Evolutionary conservation across 768 basidiomycete genomes (phyloP).

Genomic region (Boletus rubropictus): DNA sequence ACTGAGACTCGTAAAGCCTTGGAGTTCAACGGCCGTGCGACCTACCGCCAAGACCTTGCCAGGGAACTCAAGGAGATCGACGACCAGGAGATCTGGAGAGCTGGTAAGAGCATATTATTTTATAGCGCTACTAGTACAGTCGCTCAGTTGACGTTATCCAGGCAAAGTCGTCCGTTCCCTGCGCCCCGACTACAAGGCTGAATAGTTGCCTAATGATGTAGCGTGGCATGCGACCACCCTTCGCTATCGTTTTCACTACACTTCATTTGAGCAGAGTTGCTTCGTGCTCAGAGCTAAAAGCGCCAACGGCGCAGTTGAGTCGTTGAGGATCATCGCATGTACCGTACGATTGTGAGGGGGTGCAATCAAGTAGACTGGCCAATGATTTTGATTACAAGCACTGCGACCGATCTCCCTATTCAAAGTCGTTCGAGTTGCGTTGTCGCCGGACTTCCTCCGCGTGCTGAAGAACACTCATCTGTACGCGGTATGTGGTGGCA

Average conservation of each 20-base stretch:
- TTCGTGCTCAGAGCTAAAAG: slow-evolving; percentile 22
- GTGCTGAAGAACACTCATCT: no score
- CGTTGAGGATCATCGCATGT: slow-evolving; percentile 15
- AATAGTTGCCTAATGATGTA: slow-evolving; percentile 27
- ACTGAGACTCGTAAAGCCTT: slow-evolving; percentile 96
- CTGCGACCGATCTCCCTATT: not conserved
- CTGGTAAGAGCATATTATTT: slow-evolving; percentile 46
- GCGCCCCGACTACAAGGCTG: slow-evolving; percentile 78
- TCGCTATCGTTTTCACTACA: slow-evolving; percentile 3
- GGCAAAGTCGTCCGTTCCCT: slow-evolving; percentile 89
- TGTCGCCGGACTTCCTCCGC: no score
- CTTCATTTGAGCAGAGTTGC: slow-evolving; percentile 7
- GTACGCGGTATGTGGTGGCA: no score
- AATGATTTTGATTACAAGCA: not conserved
- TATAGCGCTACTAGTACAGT: not conserved
- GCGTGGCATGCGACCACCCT: slow-evolving; percentile 7
- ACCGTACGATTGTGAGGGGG: no score
- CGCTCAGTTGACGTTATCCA: slow-evolving; percentile 17
- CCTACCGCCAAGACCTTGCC: slow-evolving; percentile 89
- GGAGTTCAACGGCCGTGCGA: slow-evolving; percentile 89
- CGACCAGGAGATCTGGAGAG: slow-evolving; percentile 98
- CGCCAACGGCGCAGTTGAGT: slow-evolving; percentile 20
- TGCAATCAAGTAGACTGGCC: no score
- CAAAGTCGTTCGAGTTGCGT: no score
- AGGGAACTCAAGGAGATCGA: slow-evolving; percentile 93